These are phyloP conservation scores for Xerocomellus intermedius DNA, from an alignment of 768 basidiomycete species.

Conservation along the genomic window DNA sequence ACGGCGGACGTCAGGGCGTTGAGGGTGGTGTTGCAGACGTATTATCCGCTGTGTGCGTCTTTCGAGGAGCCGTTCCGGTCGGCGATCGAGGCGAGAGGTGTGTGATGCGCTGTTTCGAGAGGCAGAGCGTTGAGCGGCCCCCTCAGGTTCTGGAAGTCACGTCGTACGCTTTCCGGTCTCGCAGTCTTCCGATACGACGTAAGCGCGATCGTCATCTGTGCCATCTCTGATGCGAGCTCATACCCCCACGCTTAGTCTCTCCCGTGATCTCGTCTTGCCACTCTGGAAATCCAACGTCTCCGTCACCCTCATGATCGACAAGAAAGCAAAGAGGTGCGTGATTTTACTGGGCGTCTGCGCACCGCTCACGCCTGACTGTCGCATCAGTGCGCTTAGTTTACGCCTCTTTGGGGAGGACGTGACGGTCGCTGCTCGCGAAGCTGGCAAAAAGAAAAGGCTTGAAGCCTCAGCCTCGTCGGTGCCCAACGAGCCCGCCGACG, in stretches of 20 bases:
- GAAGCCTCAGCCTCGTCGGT: neutral
- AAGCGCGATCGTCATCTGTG: constrained; percentile 34
- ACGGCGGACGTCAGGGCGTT: constrained; percentile 55
- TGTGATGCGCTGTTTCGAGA: neutral
- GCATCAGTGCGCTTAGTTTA: constrained; percentile 74
- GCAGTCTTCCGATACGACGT: constrained; percentile 53
- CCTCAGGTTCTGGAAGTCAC: constrained; percentile 64
- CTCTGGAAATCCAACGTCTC: constrained; percentile 94
- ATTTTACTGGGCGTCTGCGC: neutral
- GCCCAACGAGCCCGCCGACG: neutral
- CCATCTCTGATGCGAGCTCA: neutral
- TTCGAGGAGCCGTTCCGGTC: constrained; percentile 62
- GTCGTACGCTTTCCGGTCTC: constrained; percentile 67
- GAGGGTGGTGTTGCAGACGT: constrained; percentile 65
- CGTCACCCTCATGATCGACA: constrained; percentile 90
- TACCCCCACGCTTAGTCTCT: constrained; percentile 45
- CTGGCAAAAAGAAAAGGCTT: constrained; percentile 24
- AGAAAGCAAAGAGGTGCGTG: constrained; percentile 87
- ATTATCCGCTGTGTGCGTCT: constrained; percentile 73
- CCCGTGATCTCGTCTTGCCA: constrained; percentile 85
- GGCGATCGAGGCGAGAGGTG: constrained; percentile 54
- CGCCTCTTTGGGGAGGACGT: constrained; percentile 83
- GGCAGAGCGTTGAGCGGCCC: neutral
- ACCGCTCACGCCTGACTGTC: neutral
- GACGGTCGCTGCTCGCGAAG: constrained; percentile 48